A percentile compares a stretch with the other conserved stretches of the same genome.
Conservation (phyloP, 1,139 yeast genomes). For the Diutina ranongensis region DNA sequence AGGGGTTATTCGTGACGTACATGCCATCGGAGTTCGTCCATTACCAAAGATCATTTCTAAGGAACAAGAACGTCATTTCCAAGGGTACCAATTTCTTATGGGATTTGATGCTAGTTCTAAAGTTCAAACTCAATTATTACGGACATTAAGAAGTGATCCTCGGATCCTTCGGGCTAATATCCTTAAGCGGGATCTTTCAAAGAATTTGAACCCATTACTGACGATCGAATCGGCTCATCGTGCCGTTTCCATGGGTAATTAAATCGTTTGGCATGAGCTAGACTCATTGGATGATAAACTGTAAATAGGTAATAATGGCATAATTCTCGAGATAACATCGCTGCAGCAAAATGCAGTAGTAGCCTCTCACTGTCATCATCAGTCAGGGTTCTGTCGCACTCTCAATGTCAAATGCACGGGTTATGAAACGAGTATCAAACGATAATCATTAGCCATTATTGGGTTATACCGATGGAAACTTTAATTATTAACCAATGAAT, state of each 20-base stretch:
- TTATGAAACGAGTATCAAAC: too few relatives aligned
- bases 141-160: conserved; percentile 79
- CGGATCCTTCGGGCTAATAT: conserved; percentile 75
- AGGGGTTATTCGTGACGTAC: conserved; percentile 79
- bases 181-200: conserved; percentile 52
- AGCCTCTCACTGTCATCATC: too few relatives aligned
- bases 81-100: conserved; percentile 81
- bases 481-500: too few relatives aligned
- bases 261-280: background rate
- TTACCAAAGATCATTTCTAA: conserved; percentile 75
- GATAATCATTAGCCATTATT: too few relatives aligned
- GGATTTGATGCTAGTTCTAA: conserved; percentile 77
- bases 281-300: background rate
- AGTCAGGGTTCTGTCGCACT: too few relatives aligned
- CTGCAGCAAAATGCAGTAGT: too few relatives aligned
- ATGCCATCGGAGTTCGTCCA: conserved; percentile 67
- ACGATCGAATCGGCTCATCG: conserved; percentile 23
- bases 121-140: conserved; percentile 74
- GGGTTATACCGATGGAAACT: too few relatives aligned
- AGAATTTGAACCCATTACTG: conserved; percentile 40
- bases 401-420: too few relatives aligned
- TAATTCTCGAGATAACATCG: too few relatives aligned
- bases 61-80: conserved; percentile 83
- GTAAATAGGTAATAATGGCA: background rate
- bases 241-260: background rate